Evolutionary conservation across 306 rosid species (phyloP).

Genomic region (Gillenia trifoliata): DNA sequence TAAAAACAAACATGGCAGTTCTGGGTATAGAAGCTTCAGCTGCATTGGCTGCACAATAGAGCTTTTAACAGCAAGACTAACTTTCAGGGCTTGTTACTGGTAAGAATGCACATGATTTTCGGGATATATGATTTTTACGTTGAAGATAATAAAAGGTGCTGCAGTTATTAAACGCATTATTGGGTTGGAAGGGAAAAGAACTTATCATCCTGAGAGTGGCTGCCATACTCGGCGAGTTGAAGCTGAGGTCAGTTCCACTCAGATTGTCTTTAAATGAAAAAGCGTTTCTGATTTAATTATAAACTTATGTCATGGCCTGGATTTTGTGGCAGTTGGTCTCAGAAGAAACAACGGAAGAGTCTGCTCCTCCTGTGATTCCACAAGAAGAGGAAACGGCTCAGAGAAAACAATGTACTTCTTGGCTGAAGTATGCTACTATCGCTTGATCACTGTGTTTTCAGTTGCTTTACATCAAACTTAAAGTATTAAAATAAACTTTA

Average conservation of each 20-base stretch:
- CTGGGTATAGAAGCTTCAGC: constrained; percentile 96
- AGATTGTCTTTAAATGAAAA: constrained; percentile 16
- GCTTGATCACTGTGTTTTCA: background rate
- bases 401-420: constrained; percentile 78
- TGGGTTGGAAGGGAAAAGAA: constrained; percentile 93
- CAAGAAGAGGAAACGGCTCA: constrained; percentile 53
- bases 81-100: constrained; percentile 95
- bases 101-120: constrained; percentile 32
- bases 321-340: constrained; percentile 69
- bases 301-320: constrained; percentile 24
- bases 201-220: constrained; percentile 83
- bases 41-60: constrained; percentile 92
- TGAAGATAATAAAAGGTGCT: constrained; percentile 8
- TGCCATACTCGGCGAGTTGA: constrained; percentile 90
- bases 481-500: background rate
- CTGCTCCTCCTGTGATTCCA: constrained; percentile 79
- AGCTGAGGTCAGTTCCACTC: constrained; percentile 73
- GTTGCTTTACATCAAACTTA: background rate
- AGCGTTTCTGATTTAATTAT: constrained; percentile 7
- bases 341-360: constrained; percentile 94
- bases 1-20: constrained; percentile 88
- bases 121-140: constrained; percentile 8
- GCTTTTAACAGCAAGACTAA: constrained; percentile 92
- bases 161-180: constrained; percentile 11
- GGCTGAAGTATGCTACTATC: constrained; percentile 77